A percentile compares a stretch with the other conserved stretches of the same genome.
phyloP scores from a whole-genome alignment of 805 yeast genomes.

The Saturnispora halmiae region DNA sequence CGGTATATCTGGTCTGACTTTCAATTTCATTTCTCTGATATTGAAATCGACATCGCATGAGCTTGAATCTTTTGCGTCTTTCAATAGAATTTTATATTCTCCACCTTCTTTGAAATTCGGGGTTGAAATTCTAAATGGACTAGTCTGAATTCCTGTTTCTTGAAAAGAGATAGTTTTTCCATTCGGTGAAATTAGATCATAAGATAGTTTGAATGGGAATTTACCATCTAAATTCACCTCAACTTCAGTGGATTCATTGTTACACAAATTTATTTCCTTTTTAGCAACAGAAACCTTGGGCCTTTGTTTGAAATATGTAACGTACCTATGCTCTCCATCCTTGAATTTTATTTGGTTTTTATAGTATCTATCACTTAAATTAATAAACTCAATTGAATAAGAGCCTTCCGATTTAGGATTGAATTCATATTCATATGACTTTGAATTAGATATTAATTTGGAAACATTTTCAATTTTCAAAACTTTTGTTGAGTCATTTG shows the following conservation, averaged over 20 bases:
- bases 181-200: conserved; percentile 55
- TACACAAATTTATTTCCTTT: conserved; percentile 21
- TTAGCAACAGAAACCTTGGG: conserved; percentile 41
- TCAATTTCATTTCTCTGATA: conserved; percentile 53
- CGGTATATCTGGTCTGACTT: conserved; percentile 66
- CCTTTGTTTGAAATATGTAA: conserved; percentile 62
- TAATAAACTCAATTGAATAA: conserved; percentile 62
- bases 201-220: conserved; percentile 65
- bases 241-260: conserved; percentile 31
- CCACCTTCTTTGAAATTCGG: conserved; percentile 61
- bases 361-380: conserved; percentile 57
- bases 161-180: conserved; percentile 35
- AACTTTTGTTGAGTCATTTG: conserved; percentile 24
- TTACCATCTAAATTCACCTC: conserved; percentile 66
- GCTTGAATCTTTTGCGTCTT: conserved; percentile 62
- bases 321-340: conserved; percentile 42
- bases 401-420: conserved; percentile 76
- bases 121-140: conserved; percentile 37
- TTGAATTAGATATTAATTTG: conserved; percentile 26
- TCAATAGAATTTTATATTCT: conserved; percentile 52
- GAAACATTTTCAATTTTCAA: conserved; percentile 22
- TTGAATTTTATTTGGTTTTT: conserved; percentile 25
- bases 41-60: conserved; percentile 68
- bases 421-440: conserved; percentile 43
- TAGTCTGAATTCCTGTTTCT: conserved; percentile 32